Conservation (phyloP, 2,329 filamentous ascomycete species). For the Cladophialophora yegresii region DNA sequence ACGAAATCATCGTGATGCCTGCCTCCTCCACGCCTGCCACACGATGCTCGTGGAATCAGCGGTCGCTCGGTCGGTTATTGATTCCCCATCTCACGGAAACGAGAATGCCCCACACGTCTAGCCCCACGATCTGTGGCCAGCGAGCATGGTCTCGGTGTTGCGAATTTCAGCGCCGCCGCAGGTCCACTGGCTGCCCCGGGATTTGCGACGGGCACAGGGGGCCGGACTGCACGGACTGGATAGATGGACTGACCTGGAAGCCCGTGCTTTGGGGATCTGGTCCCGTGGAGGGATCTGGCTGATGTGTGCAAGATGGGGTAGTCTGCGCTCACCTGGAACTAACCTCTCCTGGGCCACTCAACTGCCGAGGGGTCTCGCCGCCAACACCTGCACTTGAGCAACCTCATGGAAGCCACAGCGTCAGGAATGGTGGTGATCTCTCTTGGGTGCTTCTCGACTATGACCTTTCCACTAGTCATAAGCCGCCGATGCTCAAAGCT, state of each 20-base stretch:
- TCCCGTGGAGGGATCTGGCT: slow-evolving; percentile 6
- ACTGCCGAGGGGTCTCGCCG: slow-evolving; percentile 17
- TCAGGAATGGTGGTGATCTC: neutral
- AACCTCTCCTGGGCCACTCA: slow-evolving; percentile 10
- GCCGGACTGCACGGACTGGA: too few relatives aligned
- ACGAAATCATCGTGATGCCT: slow-evolving; percentile 16
- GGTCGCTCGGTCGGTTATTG: neutral
- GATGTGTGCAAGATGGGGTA: slow-evolving; percentile 14
- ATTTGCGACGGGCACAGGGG: slow-evolving; percentile 7
- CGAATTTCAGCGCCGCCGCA: slow-evolving; percentile 7
- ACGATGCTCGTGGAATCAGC: slow-evolving; percentile 8
- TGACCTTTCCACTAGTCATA: neutral
- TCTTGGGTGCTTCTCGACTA: neutral
- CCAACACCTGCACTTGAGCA: neutral
- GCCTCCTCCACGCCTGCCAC: slow-evolving; percentile 20
- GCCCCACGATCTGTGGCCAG: slow-evolving; percentile 25
- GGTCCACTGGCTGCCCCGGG: slow-evolving; percentile 6
- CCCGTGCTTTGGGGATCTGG: slow-evolving; percentile 7
- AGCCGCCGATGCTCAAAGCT: neutral
- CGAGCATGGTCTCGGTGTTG: neutral
- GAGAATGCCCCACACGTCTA: slow-evolving; percentile 21
- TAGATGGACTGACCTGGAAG: neutral
- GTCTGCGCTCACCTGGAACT: neutral
- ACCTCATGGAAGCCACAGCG: neutral
- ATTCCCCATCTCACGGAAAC: slow-evolving; percentile 20